Evolutionary conservation across 1,139 yeast species (phyloP).

Genomic region (Yamadazyma friedrichii): DNA sequence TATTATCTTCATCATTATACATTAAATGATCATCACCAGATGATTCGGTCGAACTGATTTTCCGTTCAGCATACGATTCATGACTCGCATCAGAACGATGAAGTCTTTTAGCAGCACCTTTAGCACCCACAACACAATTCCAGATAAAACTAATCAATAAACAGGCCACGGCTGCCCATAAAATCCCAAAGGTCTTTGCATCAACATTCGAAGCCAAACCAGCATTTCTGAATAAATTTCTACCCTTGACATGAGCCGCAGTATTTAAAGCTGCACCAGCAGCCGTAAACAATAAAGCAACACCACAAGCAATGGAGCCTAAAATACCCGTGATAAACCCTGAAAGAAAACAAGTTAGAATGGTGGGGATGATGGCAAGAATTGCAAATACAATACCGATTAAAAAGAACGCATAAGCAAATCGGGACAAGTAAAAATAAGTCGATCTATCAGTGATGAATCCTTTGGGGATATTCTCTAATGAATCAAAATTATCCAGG

Average conservation of each 20-base stretch:
- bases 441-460: slow-evolving; percentile 46
- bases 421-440: slow-evolving; percentile 63
- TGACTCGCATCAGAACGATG: slow-evolving; percentile 8
- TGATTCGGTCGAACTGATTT: slow-evolving; percentile 12
- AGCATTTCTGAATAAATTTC: slow-evolving; percentile 48
- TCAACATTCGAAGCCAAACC: slow-evolving; percentile 55
- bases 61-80: slow-evolving; percentile 14
- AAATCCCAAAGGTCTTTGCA: slow-evolving; percentile 55
- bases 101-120: slow-evolving; percentile 11
- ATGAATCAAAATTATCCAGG: slow-evolving; percentile 48
- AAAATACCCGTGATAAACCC: slow-evolving; percentile 27
- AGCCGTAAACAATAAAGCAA: slow-evolving; percentile 52
- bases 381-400: slow-evolving; percentile 58
- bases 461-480: slow-evolving; percentile 39
- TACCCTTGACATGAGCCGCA: slow-evolving; percentile 64
- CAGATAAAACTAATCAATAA: slow-evolving; percentile 28
- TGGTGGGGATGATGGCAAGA: slow-evolving; percentile 41
- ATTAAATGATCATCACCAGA: slow-evolving; percentile 9
- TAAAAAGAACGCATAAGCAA: slow-evolving; percentile 67
- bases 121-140: slow-evolving; percentile 15
- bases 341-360: slow-evolving; percentile 20
- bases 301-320: slow-evolving; percentile 19
- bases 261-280: slow-evolving; percentile 64
- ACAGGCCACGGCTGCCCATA: slow-evolving; percentile 61
- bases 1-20: slow-evolving; percentile 7